Conservation (phyloP, 495 filamentous ascomycete genomes). For the Melanomma pulvis-pyrius region DNA sequence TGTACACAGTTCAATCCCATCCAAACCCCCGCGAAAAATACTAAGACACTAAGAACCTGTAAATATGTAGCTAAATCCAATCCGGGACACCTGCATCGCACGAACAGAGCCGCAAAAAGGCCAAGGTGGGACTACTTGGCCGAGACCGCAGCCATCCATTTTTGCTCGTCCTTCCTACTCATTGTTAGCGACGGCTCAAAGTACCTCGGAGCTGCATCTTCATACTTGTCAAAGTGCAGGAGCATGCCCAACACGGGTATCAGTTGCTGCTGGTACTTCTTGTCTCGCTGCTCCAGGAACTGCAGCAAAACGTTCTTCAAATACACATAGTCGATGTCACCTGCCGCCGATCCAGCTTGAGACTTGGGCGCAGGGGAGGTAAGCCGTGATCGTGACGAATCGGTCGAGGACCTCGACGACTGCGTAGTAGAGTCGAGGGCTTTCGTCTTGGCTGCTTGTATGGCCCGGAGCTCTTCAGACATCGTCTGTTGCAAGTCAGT, state of each 20-base stretch:
- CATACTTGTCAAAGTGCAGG: constrained; percentile 88
- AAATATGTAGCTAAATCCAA: background rate
- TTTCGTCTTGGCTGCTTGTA: constrained; percentile 45
- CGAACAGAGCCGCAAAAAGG: constrained; percentile 12
- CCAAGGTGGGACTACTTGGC: constrained; percentile 49
- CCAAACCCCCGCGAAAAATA: no score
- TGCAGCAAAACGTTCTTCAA: constrained; percentile 94
- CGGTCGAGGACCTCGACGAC: constrained; percentile 63
- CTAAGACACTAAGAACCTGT: background rate
- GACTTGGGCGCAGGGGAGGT: constrained; percentile 57
- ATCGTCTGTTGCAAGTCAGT: constrained; percentile 44
- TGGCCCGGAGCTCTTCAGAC: constrained; percentile 51
- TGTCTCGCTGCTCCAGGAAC: constrained; percentile 93
- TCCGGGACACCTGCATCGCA: background rate
- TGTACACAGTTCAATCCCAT: background rate
- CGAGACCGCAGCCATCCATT: constrained; percentile 80
- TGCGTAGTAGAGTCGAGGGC: constrained; percentile 51
- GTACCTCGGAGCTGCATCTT: constrained; percentile 6
- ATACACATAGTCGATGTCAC: constrained; percentile 75
- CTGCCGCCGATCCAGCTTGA: constrained; percentile 49
- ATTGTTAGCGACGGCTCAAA: constrained; percentile 8
- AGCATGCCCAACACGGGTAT: constrained; percentile 90
- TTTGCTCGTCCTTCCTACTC: constrained; percentile 77
- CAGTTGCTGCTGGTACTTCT: constrained; percentile 83
- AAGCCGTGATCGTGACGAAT: constrained; percentile 46